These are phyloP conservation scores for Cryphonectria nitschkei DNA, from an alignment of 2,329 filamentous ascomycete species.

Conservation along the genomic window DNA sequence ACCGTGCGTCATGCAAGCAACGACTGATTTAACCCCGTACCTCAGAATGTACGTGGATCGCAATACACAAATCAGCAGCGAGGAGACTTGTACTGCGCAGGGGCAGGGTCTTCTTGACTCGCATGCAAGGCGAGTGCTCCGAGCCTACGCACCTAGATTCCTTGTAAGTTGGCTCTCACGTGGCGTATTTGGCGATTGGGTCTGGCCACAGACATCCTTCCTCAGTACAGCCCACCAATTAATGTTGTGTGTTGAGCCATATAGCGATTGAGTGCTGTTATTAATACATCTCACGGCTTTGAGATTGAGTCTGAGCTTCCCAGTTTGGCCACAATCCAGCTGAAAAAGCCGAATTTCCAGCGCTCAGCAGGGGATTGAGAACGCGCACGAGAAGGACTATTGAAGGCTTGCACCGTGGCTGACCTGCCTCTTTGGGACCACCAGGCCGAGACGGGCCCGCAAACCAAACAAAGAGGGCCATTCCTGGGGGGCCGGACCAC, in stretches of 20 bases:
- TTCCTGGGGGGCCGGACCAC: background rate
- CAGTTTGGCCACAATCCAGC: background rate
- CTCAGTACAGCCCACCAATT: background rate
- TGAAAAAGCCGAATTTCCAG: background rate
- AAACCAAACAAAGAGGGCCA: background rate
- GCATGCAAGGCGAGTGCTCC: no score
- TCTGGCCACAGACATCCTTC: background rate
- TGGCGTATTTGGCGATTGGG: background rate
- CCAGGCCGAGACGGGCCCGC: background rate
- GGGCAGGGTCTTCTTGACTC: no score
- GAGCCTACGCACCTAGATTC: background rate
- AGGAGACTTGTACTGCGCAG: no score
- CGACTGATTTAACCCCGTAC: no score
- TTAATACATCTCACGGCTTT: background rate
- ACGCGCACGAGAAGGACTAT: background rate
- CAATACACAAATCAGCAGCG: no score
- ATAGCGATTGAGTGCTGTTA: background rate
- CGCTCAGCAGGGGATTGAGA: background rate
- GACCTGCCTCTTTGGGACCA: constrained; percentile 12
- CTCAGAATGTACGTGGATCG: no score
- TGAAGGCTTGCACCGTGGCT: background rate
- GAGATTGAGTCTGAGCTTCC: background rate
- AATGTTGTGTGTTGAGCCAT: background rate
- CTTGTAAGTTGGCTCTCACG: background rate
- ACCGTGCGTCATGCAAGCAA: no score